A percentile compares a stretch with the other conserved stretches of the same genome.
Conservation (phyloP, 495 filamentous ascomycete genomes). For the Talaromyces borbonicus region DNA sequence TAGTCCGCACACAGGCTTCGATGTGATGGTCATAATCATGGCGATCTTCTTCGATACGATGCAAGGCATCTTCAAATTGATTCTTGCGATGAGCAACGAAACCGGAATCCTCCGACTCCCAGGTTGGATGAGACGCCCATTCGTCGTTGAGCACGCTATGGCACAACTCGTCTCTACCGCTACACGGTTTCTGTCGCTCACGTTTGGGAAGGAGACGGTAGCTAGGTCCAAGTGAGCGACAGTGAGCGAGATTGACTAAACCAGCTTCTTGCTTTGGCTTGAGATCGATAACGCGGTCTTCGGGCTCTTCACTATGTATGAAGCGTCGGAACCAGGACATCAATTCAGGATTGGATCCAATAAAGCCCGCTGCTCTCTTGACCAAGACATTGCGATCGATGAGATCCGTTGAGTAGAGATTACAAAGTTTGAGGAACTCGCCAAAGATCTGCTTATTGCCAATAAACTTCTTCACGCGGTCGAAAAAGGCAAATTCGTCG, state of each 20-base stretch:
- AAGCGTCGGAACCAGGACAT: slow-evolving; percentile 78
- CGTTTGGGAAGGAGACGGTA: slow-evolving; percentile 86
- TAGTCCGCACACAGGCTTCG: slow-evolving; percentile 83
- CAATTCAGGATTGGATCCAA: slow-evolving; percentile 79
- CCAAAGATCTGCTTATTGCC: slow-evolving; percentile 82
- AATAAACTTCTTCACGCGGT: slow-evolving; percentile 92
- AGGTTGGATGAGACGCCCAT: slow-evolving; percentile 97
- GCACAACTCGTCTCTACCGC: slow-evolving; percentile 90
- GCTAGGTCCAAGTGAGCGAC: slow-evolving; percentile 85
- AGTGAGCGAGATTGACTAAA: slow-evolving; percentile 82
- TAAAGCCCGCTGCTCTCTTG: slow-evolving; percentile 72
- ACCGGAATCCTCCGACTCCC: slow-evolving; percentile 96
- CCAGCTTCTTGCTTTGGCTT: slow-evolving; percentile 60
- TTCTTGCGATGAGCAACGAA: slow-evolving; percentile 99
- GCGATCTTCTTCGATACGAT: slow-evolving; percentile 94
- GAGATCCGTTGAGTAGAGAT: slow-evolving; percentile 82
- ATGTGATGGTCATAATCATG: slow-evolving; percentile 99
- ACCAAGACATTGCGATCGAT: slow-evolving; percentile 74
- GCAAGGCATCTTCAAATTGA: slow-evolving; percentile 79
- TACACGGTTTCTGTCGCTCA: slow-evolving; percentile 79
- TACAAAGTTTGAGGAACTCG: slow-evolving; percentile 93
- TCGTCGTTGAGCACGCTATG: slow-evolving; percentile 87
- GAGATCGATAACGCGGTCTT: slow-evolving; percentile 72
- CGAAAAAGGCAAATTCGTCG: slow-evolving; percentile 89
- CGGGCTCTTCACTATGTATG: slow-evolving; percentile 55